phyloP scores from a whole-genome alignment of 305 asterid species.

The Andrographis paniculata region DNA sequence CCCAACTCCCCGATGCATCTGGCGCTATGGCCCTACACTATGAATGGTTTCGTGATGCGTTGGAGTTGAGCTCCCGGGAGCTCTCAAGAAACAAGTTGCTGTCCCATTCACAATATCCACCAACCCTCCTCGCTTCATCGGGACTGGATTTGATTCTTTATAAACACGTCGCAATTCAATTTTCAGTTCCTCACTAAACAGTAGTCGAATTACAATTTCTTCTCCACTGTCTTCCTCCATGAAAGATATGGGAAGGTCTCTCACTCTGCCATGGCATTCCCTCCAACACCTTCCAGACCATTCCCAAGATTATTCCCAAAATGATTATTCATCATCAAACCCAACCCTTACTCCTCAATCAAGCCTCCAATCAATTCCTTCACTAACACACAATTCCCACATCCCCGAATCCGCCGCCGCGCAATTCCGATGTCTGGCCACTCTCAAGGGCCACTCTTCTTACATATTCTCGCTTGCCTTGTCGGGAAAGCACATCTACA shows the following conservation, averaged over 20 bases:
- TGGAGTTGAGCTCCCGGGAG: no score
- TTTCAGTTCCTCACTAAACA: no score
- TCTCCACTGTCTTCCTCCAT: no score
- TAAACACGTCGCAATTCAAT: no score
- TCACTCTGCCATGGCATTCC: constrained; percentile 31
- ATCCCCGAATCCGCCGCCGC: constrained; percentile 9
- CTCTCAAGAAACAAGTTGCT: no score
- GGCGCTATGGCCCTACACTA: no score
- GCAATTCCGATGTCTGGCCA: constrained; percentile 31
- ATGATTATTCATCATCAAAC: constrained; percentile 30
- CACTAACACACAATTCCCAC: constrained; percentile 30
- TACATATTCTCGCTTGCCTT: constrained; percentile 46
- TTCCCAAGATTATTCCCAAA: constrained; percentile 20
- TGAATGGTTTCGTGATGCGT: no score
- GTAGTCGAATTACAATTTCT: no score
- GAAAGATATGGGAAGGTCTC: constrained; percentile 31
- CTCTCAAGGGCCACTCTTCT: constrained; percentile 54
- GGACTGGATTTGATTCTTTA: no score
- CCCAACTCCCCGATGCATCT: no score
- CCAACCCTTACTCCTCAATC: constrained; percentile 46
- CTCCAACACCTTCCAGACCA: constrained; percentile 20
- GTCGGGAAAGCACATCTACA: constrained; percentile 47
- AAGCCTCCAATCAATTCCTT: constrained; percentile 67
- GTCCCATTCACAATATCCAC: no score
- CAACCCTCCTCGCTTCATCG: no score